These are phyloP conservation scores for Myxozyma neotropica DNA, from an alignment of 805 yeast species.

Conservation along the genomic window DNA sequence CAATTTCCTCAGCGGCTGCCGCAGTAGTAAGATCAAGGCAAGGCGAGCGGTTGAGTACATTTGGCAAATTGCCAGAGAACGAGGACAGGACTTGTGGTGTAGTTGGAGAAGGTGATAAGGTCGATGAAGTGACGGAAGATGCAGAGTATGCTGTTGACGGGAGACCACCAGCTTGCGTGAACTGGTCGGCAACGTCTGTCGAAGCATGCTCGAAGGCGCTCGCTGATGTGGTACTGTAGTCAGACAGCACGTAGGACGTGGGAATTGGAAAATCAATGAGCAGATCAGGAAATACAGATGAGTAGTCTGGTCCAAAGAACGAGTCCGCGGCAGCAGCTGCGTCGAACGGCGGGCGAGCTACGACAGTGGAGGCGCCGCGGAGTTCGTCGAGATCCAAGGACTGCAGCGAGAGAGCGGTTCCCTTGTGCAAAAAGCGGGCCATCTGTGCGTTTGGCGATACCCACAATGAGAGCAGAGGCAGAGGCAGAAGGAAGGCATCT, in stretches of 20 bases:
- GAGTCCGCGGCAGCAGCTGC: slow-evolving; percentile 3
- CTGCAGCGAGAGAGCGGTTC: neutral
- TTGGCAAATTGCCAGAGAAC: neutral
- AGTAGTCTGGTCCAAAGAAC: slow-evolving; percentile 7
- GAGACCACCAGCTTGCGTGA: no score
- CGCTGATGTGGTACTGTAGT: neutral
- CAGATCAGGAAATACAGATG: neutral
- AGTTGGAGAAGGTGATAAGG: neutral
- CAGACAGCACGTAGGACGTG: neutral
- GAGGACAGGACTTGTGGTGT: neutral
- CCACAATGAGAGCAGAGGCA: neutral
- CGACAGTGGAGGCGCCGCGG: neutral
- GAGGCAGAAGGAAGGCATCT: neutral
- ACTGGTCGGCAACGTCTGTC: neutral
- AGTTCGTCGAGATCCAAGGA: neutral
- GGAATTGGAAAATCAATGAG: neutral
- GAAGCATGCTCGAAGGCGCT: neutral
- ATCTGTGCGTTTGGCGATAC: no score
- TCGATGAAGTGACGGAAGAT: neutral
- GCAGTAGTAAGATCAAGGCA: slow-evolving; percentile 29
- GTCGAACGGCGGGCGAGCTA: slow-evolving; percentile 5
- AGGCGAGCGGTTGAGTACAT: slow-evolving; percentile 5
- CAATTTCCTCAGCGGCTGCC: slow-evolving; percentile 30
- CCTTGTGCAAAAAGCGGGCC: neutral
- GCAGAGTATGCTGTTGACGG: neutral